These are phyloP conservation scores for Phaeophleospora eucalypticola DNA, from an alignment of 2,329 filamentous ascomycete species.

Conservation along the genomic window DNA sequence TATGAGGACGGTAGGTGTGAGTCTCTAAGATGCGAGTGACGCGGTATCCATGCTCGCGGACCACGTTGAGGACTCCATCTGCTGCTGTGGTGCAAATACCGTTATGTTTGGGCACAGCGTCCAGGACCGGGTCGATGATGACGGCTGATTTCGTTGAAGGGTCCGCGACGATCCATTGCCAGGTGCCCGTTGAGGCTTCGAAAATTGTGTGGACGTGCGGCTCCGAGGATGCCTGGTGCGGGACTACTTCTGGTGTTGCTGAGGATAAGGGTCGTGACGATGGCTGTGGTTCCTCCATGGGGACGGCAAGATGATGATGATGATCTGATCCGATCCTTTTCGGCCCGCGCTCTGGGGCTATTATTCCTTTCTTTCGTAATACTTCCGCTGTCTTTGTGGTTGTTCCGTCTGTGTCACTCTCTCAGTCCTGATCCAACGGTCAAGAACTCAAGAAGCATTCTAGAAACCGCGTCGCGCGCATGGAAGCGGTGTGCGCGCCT, in stretches of 20 bases:
- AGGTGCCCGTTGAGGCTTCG: conserved; percentile 48
- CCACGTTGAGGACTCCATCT: conserved; percentile 47
- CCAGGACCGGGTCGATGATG: conserved; percentile 61
- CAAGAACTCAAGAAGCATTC: too few relatives aligned
- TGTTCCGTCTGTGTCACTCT: too few relatives aligned
- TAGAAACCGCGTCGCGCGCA: too few relatives aligned
- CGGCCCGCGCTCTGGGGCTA: too few relatives aligned
- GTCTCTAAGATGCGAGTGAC: conserved; percentile 58
- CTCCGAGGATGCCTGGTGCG: conserved; percentile 7
- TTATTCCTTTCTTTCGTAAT: too few relatives aligned
- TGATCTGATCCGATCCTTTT: too few relatives aligned
- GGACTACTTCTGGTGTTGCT: not conserved
- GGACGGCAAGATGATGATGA: too few relatives aligned
- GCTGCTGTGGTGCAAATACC: conserved; percentile 50
- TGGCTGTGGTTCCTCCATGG: too few relatives aligned
- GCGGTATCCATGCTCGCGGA: conserved; percentile 45
- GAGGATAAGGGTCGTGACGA: not conserved
- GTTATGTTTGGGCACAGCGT: conserved; percentile 48
- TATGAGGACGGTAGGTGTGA: conserved; percentile 58
- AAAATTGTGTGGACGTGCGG: conserved; percentile 31
- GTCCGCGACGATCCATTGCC: conserved; percentile 60
- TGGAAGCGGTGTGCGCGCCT: too few relatives aligned
- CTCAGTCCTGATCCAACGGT: too few relatives aligned
- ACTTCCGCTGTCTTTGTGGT: too few relatives aligned
- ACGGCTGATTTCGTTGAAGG: conserved; percentile 46